Evolutionary conservation across 1,139 yeast species (phyloP).

Genomic region (Hansenula lynferdii): DNA sequence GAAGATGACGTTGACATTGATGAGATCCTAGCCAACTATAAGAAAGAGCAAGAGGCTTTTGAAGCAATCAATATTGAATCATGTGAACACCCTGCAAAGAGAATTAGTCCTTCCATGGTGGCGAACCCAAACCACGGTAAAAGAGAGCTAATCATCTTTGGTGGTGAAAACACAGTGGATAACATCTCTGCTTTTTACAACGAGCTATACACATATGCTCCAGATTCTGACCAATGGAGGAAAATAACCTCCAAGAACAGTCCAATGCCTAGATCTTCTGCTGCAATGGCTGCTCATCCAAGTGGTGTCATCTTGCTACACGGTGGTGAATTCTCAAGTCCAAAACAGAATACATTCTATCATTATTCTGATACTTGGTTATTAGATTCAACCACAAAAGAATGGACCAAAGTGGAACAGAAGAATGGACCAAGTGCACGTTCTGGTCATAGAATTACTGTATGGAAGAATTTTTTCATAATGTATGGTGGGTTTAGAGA

Average conservation of each 20-base stretch:
- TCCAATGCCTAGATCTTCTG: conserved; percentile 92
- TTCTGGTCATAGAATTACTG: conserved; percentile 87
- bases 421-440: conserved; percentile 79
- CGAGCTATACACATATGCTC: conserved; percentile 68
- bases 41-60: conserved; percentile 73
- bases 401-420: conserved; percentile 83
- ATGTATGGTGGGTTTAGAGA: conserved; percentile 94
- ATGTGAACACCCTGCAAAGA: conserved; percentile 54
- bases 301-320: conserved; percentile 80
- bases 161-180: conserved; percentile 66
- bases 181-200: conserved; percentile 70
- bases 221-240: conserved; percentile 83
- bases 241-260: conserved; percentile 74
- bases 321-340: conserved; percentile 97
- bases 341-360: conserved; percentile 92
- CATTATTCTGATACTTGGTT: conserved; percentile 98
- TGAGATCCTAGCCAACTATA: conserved; percentile 72
- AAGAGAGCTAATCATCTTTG: conserved; percentile 76
- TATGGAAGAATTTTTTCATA: conserved; percentile 86
- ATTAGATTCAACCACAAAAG: conserved; percentile 75
- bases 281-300: conserved; percentile 92
- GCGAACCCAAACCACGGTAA: conserved; percentile 75
- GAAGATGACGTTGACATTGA: conserved; percentile 91
- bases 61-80: conserved; percentile 63
- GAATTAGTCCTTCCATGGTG: conserved; percentile 73